Evolutionary conservation across 768 basidiomycete genomes (phyloP).

Genomic region (Mycena galopus): DNA sequence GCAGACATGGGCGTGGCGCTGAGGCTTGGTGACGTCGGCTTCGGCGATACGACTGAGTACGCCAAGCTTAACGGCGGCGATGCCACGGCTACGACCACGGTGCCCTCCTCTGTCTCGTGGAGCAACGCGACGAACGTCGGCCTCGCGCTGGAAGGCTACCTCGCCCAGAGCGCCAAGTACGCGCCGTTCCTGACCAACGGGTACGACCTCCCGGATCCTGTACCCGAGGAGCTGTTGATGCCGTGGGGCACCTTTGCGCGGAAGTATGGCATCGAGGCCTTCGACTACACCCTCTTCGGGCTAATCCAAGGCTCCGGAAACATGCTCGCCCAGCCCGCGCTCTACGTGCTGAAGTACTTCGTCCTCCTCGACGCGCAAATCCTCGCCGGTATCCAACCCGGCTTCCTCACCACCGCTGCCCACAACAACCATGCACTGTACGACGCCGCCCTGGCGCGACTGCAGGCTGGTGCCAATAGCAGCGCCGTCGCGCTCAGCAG

Average conservation of each 20-base stretch:
- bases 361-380: slow-evolving; percentile 4
- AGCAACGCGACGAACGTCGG: slow-evolving; percentile 7
- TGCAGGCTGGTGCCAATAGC: slow-evolving; percentile 6
- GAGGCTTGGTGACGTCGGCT: not conserved
- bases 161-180: slow-evolving; percentile 7
- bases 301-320: not conserved
- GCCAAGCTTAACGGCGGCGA: slow-evolving; percentile 19
- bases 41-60: not conserved
- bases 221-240: slow-evolving; percentile 14
- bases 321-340: slow-evolving; percentile 6
- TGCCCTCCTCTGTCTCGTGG: slow-evolving; percentile 7
- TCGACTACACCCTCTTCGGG: slow-evolving; percentile 12
- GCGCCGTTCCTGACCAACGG: slow-evolving; percentile 16
- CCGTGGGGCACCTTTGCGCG: slow-evolving; percentile 10
- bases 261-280: slow-evolving; percentile 11
- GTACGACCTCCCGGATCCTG: slow-evolving; percentile 18
- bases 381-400: slow-evolving; percentile 14
- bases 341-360: slow-evolving; percentile 14
- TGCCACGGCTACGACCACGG: slow-evolving; percentile 9
- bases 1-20: slow-evolving; percentile 2
- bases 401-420: slow-evolving; percentile 10
- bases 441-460: slow-evolving; percentile 5
- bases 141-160: slow-evolving; percentile 5
- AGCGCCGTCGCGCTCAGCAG: not conserved
- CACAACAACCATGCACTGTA: slow-evolving; percentile 11